Percentiles rank a stretch among this genome's conserved stretches.
Evolutionary conservation across 371 early-diverging fungal species (phyloP).

Genomic region (Mucor racemosus): DNA sequence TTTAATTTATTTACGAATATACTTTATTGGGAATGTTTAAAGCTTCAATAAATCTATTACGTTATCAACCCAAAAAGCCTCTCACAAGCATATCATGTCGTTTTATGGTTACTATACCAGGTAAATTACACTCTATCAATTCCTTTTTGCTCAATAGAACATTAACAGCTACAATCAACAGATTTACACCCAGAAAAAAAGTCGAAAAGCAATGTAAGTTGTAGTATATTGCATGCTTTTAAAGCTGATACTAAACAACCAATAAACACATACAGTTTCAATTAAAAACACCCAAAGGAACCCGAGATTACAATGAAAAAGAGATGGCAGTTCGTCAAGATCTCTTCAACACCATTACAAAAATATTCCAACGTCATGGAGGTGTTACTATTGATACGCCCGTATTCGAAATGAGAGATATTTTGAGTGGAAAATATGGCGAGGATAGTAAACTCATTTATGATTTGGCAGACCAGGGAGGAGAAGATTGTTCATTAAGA

Average conservation of each 20-base stretch:
- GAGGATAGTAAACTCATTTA: slow-evolving; percentile 99
- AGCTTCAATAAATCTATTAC: background rate
- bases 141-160: no score
- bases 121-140: background rate
- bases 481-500: slow-evolving; percentile 95
- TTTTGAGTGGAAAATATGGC: slow-evolving; percentile 98
- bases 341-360: slow-evolving; percentile 85
- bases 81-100: background rate
- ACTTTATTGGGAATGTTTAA: background rate
- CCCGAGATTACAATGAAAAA: slow-evolving; percentile 91
- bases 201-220: slow-evolving; percentile 6
- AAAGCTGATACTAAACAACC: background rate
- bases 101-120: background rate
- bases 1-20: background rate
- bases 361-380: slow-evolving; percentile 94
- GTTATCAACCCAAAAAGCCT: background rate
- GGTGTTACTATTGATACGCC: slow-evolving; percentile 99
- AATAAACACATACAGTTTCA: slow-evolving; percentile 3
- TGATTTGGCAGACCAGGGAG: slow-evolving; percentile 98
- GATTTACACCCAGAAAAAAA: background rate
- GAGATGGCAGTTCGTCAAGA: slow-evolving; percentile 94
- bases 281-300: slow-evolving; percentile 67
- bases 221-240: no score
- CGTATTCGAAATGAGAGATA: slow-evolving; percentile 92
- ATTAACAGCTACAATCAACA: background rate